phyloP scores from a whole-genome alignment of 1,284 basidiomycete genomes.

The Leccinum subrobustum region DNA sequence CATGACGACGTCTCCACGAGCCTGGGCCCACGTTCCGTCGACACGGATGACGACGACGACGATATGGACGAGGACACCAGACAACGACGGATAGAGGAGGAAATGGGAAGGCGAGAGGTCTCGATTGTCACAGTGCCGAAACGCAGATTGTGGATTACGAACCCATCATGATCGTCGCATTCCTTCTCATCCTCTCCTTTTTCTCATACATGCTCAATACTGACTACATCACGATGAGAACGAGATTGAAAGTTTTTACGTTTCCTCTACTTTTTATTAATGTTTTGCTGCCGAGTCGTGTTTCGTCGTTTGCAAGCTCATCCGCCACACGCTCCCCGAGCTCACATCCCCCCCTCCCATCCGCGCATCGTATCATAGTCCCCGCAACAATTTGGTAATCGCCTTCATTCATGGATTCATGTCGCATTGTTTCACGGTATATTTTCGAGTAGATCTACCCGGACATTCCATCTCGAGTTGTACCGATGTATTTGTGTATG shows the following conservation, averaged over 20 bases:
- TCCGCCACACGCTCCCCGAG: background rate
- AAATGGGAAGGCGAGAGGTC: constrained; percentile 75
- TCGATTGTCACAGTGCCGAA: constrained; percentile 78
- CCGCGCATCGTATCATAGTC: constrained; percentile 29
- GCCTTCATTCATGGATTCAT: constrained; percentile 34
- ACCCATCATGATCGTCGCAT: constrained; percentile 45
- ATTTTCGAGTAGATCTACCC: constrained; percentile 36
- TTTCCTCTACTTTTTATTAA: constrained; percentile 14
- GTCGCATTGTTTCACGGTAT: constrained; percentile 37
- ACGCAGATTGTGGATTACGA: constrained; percentile 68
- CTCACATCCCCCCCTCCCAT: constrained; percentile 1
- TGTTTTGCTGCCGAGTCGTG: constrained; percentile 17
- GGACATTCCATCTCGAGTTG: constrained; percentile 32
- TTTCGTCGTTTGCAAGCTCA: constrained; percentile 15
- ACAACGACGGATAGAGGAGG: constrained; percentile 73
- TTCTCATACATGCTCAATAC: constrained; percentile 20
- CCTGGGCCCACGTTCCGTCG: constrained; percentile 43
- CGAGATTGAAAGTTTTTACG: constrained; percentile 7
- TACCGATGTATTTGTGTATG: constrained; percentile 37
- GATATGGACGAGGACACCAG: constrained; percentile 70
- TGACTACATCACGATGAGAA: constrained; percentile 22
- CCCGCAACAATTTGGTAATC: constrained; percentile 26
- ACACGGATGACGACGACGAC: constrained; percentile 62
- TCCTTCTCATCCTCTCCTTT: background rate
- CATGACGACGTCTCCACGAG: constrained; percentile 43